phyloP scores from a whole-genome alignment of 805 yeast genomes.

The Candida argentea region DNA sequence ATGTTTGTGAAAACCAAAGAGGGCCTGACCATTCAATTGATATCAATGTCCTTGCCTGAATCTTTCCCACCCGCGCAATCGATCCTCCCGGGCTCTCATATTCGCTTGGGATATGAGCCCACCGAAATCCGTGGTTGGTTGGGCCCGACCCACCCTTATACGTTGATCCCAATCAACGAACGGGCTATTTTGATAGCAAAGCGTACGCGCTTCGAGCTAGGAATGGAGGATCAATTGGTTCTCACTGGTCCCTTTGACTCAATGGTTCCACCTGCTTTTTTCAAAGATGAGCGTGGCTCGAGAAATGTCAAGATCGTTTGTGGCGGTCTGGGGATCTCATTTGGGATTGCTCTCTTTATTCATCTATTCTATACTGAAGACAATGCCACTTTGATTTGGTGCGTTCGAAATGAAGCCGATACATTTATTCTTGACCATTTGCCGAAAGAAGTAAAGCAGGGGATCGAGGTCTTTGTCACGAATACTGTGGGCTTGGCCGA shows the following conservation, averaged over 20 bases:
- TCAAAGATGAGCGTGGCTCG: conserved; percentile 39
- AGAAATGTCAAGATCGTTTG: conserved; percentile 33
- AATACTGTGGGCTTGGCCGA: neutral
- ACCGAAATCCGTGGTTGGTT: conserved; percentile 20
- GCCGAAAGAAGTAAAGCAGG: conserved; percentile 1
- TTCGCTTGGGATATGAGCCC: conserved; percentile 23
- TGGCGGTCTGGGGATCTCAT: conserved; percentile 59
- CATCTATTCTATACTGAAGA: conserved; percentile 37
- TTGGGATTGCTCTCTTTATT: conserved; percentile 20
- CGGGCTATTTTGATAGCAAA: conserved; percentile 36
- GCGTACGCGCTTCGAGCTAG: conserved; percentile 17
- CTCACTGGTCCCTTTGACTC: conserved; percentile 29
- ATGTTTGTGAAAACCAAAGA: conserved; percentile 9
- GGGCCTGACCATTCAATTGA: neutral
- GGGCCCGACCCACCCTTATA: conserved; percentile 59
- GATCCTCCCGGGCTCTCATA: conserved; percentile 49
- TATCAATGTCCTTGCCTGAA: conserved; percentile 1
- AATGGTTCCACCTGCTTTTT: conserved; percentile 36
- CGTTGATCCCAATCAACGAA: conserved; percentile 23
- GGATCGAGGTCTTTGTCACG: conserved; percentile 5
- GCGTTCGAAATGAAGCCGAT: conserved; percentile 37
- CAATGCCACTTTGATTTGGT: conserved; percentile 45
- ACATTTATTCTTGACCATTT: conserved; percentile 35
- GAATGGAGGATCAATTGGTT: conserved; percentile 3
- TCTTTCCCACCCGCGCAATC: too few relatives aligned